Evolutionary conservation across 441 rosid species (phyloP).

Genomic region (Euphorbia neoarborescens): DNA sequence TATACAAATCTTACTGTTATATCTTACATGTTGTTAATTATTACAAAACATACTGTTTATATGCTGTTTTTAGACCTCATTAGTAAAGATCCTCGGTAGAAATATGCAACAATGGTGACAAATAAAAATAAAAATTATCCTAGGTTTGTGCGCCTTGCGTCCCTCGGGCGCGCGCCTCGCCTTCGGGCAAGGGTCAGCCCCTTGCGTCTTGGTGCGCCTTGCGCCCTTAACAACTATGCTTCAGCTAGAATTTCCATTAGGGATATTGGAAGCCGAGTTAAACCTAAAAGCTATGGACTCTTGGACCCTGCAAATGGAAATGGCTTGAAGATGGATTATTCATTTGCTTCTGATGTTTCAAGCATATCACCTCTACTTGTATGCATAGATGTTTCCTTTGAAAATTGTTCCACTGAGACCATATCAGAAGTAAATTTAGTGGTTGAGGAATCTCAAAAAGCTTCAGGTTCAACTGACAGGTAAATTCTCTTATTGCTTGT

Average conservation of each 20-base stretch:
- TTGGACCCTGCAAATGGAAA: conserved; percentile 71
- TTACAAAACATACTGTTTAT: too few species aligned
- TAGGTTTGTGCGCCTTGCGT: too few species aligned
- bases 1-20: too few species aligned
- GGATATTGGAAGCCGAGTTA: conserved; percentile 56
- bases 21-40: too few species aligned
- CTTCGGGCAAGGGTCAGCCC: too few species aligned
- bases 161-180: too few species aligned
- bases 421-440: conserved; percentile 45
- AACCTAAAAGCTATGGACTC: conserved; percentile 60
- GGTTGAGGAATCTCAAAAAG: conserved; percentile 51
- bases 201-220: too few species aligned
- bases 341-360: conserved; percentile 67
- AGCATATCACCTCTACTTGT: conserved; percentile 53
- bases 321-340: conserved; percentile 79
- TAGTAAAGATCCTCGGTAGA: too few species aligned
- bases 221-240: too few species aligned
- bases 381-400: conserved; percentile 54
- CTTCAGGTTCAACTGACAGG: conserved; percentile 54
- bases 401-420: conserved; percentile 60
- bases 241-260: conserved; percentile 69
- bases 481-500: conserved; percentile 22
- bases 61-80: too few species aligned
- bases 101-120: too few species aligned
- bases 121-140: too few species aligned